Conservation (phyloP, 768 basidiomycete genomes). For the Rhizopogon vulgaris region DNA sequence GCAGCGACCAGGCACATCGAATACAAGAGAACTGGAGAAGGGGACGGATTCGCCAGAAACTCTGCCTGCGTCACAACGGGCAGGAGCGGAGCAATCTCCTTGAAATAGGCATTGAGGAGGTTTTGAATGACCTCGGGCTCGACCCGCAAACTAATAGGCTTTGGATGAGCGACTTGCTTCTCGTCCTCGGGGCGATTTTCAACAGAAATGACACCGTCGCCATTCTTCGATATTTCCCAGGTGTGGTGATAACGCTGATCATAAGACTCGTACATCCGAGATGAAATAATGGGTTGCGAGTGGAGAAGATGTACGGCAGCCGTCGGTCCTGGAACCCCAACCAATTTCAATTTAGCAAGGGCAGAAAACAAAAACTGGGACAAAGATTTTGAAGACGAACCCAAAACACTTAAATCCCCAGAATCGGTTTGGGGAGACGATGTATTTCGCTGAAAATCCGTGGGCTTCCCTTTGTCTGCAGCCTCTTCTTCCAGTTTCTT, state of each 20-base stretch:
- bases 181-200: slow-evolving; percentile 58
- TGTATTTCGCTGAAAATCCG: slow-evolving; percentile 26
- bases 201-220: slow-evolving; percentile 85
- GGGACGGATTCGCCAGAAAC: slow-evolving; percentile 70
- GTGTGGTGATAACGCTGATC: slow-evolving; percentile 85
- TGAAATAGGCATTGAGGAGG: slow-evolving; percentile 89
- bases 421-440: slow-evolving; percentile 42
- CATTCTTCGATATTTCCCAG: slow-evolving; percentile 77
- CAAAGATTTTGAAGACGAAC: slow-evolving; percentile 31
- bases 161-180: slow-evolving; percentile 46
- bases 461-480: slow-evolving; percentile 27
- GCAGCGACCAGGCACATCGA: slow-evolving; percentile 92
- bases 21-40: slow-evolving; percentile 81
- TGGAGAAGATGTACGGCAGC: slow-evolving; percentile 83
- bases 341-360: slow-evolving; percentile 28
- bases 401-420: slow-evolving; percentile 59
- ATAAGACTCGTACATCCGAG: slow-evolving; percentile 80
- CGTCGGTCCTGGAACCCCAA: slow-evolving; percentile 67
- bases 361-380: slow-evolving; percentile 3
- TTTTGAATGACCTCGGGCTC: slow-evolving; percentile 74
- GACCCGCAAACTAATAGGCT: slow-evolving; percentile 64
- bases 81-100: slow-evolving; percentile 80
- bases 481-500: slow-evolving; percentile 77
- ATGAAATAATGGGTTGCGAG: slow-evolving; percentile 81
- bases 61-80: slow-evolving; percentile 87